Conservation (phyloP, 108 stramenopile species). For the Cylindrotheca closterium region DNA sequence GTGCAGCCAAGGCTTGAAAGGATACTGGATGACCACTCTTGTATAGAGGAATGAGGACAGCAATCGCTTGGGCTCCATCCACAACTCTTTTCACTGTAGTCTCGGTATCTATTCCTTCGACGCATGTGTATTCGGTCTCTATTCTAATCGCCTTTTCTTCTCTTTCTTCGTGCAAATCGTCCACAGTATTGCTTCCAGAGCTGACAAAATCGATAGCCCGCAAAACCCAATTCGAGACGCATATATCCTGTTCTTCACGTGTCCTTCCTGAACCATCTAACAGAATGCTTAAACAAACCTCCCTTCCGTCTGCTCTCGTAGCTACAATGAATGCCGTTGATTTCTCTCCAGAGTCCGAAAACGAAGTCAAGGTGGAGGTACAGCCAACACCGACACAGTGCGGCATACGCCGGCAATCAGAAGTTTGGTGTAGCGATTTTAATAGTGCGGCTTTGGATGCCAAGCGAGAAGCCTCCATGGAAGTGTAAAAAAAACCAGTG, state of each 20-base stretch:
- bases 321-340: conserved; percentile 58
- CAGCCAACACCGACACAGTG: conserved; percentile 63
- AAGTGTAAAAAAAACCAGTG: conserved; percentile 14
- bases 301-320: conserved; percentile 44
- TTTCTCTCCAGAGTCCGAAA: conserved; percentile 9
- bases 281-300: conserved; percentile 13
- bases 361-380: conserved; percentile 56
- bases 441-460: conserved; percentile 59
- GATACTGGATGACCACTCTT: conserved; percentile 1
- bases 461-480: conserved; percentile 43
- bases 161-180: background rate
- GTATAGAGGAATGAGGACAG: conserved; percentile 46
- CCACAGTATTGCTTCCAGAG: background rate
- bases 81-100: conserved; percentile 32
- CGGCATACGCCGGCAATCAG: conserved; percentile 25
- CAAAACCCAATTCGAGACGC: conserved; percentile 31
- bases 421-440: conserved; percentile 43
- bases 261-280: conserved; percentile 2
- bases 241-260: conserved; percentile 40
- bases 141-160: conserved; percentile 9
- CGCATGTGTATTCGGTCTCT: conserved; percentile 2
- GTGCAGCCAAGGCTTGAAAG: conserved; percentile 26
- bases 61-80: conserved; percentile 44
- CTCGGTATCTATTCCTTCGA: background rate
- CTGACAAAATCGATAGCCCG: conserved; percentile 11